Evolutionary conservation across 2,329 filamentous ascomycete genomes (phyloP).

Genomic region (Colletotrichum graminicola): DNA sequence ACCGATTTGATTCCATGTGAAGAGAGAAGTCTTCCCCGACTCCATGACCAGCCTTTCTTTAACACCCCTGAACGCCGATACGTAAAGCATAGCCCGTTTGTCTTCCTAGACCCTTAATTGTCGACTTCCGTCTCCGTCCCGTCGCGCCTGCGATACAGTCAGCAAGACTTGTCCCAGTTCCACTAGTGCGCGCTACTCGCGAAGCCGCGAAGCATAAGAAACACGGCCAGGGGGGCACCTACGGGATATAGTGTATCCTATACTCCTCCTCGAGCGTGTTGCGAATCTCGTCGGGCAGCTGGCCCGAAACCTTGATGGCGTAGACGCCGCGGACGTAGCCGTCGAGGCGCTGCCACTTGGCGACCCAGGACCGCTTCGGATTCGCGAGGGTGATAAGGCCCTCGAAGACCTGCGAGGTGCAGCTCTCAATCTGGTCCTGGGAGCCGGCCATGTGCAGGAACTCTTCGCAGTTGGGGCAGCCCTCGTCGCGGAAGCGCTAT

Average conservation of each 20-base stretch:
- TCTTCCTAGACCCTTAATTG: constrained; percentile 47
- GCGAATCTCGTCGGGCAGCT: constrained; percentile 75
- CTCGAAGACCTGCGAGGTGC: constrained; percentile 96
- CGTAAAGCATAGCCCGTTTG: constrained; percentile 35
- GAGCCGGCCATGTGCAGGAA: constrained; percentile 87
- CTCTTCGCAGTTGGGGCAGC: constrained; percentile 97
- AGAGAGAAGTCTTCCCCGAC: constrained; percentile 34
- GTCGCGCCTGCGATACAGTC: constrained; percentile 59
- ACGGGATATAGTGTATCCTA: constrained; percentile 75
- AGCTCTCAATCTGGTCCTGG: constrained; percentile 86
- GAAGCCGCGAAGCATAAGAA: background rate
- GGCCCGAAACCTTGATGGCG: constrained; percentile 92
- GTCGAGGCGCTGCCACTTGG: constrained; percentile 95
- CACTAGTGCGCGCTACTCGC: background rate
- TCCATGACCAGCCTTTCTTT: constrained; percentile 26
- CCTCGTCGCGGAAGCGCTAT: constrained; percentile 85
- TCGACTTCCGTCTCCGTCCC: constrained; percentile 67
- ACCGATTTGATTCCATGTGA: constrained; percentile 36
- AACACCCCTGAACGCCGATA: constrained; percentile 48
- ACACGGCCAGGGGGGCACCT: constrained; percentile 51
- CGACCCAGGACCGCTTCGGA: constrained; percentile 90
- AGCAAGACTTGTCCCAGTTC: constrained; percentile 5
- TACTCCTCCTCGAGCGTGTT: constrained; percentile 72
- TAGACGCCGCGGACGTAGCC: constrained; percentile 91
- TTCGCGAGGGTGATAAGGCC: constrained; percentile 88